phyloP scores from a whole-genome alignment of 768 basidiomycete genomes.

The Rhodosporidiobolus odoratus region DNA sequence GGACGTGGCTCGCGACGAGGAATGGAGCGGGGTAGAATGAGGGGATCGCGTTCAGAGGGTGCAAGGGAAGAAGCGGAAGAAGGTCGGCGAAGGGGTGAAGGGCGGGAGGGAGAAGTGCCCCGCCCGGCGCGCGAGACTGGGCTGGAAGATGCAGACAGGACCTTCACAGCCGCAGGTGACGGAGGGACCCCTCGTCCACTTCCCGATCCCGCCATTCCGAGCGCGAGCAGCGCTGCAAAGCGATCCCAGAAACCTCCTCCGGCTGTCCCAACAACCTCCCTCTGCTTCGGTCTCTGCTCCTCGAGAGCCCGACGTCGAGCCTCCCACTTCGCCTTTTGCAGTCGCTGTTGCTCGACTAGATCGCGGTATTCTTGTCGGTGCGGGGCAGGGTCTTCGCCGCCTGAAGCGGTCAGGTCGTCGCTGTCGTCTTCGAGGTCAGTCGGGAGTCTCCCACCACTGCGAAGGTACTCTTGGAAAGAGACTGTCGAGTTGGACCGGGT shows the following conservation, averaged over 20 bases:
- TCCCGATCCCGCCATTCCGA: not conserved
- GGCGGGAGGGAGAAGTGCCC: not conserved
- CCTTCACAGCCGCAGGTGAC: not conserved
- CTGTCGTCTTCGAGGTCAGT: not conserved
- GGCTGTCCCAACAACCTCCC: not conserved
- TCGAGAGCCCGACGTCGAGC: conserved; percentile 5
- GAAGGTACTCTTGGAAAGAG: conserved; percentile 27
- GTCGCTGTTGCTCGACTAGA: conserved; percentile 18
- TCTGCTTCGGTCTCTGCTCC: not conserved
- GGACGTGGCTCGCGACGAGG: not conserved
- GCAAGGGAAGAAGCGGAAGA: not conserved
- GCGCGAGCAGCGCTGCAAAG: too few relatives aligned
- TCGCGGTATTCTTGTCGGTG: conserved; percentile 19
- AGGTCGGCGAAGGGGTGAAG: not conserved
- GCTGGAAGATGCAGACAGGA: too few relatives aligned
- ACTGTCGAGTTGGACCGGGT: not conserved
- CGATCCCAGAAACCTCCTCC: not conserved
- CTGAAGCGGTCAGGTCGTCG: too few relatives aligned
- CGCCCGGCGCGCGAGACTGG: not conserved
- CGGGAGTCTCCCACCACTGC: conserved; percentile 1
- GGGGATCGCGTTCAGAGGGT: not conserved
- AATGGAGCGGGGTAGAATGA: not conserved
- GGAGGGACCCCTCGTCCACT: not conserved
- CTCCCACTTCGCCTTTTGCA: conserved; percentile 17
- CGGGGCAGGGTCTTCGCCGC: not conserved